phyloP scores from a whole-genome alignment of 495 filamentous ascomycete genomes.

The Geopyxis carbonaria region DNA sequence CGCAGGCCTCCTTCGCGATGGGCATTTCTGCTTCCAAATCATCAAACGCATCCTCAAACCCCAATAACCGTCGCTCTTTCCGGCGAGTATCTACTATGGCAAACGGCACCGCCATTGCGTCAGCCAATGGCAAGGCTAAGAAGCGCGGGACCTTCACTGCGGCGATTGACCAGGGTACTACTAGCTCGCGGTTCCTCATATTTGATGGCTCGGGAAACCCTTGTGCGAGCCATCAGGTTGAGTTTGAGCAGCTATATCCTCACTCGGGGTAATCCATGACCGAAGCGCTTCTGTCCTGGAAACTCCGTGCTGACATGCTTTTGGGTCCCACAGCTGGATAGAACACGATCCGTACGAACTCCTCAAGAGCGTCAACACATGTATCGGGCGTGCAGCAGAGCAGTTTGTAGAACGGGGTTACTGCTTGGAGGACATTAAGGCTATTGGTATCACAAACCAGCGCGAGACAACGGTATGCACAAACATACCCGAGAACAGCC shows the following conservation, averaged over 20 bases:
- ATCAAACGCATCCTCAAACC: not conserved
- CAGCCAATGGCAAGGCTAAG: not conserved
- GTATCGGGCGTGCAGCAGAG: conserved; percentile 66
- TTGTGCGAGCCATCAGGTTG: conserved; percentile 74
- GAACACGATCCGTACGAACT: conserved; percentile 81
- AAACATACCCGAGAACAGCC: not conserved
- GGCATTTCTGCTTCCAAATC: not conserved
- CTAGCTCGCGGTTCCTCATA: conserved; percentile 81
- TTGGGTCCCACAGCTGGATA: conserved; percentile 51
- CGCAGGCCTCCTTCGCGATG: not conserved
- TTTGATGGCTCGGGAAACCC: conserved; percentile 69
- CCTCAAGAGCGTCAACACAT: conserved; percentile 58
- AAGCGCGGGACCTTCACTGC: conserved; percentile 37
- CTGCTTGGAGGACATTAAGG: conserved; percentile 53
- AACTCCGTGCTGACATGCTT: not conserved
- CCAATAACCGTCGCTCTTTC: too few species aligned
- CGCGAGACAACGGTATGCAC: conserved; percentile 55
- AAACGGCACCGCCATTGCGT: not conserved
- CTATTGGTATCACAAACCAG: conserved; percentile 87
- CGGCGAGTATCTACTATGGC: too few species aligned
- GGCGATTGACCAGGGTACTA: conserved; percentile 83
- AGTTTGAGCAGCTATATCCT: conserved; percentile 79
- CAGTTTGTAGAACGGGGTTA: conserved; percentile 56
- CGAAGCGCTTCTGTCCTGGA: not conserved
- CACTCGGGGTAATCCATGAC: conserved; percentile 57